Base-by-base conservation (phyloP, 306 rosid genomes). In the Malus sieversii region DNA sequence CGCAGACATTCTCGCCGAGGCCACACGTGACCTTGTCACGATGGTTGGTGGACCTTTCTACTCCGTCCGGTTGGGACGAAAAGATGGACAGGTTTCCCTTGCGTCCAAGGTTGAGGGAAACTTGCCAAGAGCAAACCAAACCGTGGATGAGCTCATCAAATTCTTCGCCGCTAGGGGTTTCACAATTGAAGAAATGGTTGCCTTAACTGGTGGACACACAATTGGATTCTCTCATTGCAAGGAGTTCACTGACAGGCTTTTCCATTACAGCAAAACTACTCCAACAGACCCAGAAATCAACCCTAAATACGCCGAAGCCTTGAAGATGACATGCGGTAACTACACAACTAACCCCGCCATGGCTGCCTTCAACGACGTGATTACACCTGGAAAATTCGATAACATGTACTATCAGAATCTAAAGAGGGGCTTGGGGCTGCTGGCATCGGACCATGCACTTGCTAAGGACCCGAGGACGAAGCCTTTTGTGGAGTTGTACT, bases 161-260 rank as follows among this genome's bases (percentile, higher is more conserved):
- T 30, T 78, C 33, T 87, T 81, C 66, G 71, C 58, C 1, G 13
- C 22, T 13, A 87, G 74, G 70, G 89, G 87, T 7, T 85, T 87
- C 72, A 73, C 81, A 22, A 27, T 83, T 38, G 60, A 78, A 70
- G 87, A 87, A 76, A 75, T 83, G 84, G 91, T 87, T 6, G 91
- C 91, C 10, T 68, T 87, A 9, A 69, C 61, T 19, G 91, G 91
- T 7, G 84, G 77, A 52, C 89, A 85, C 77, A 87, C 89, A 18
- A 83, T 87, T 42, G 91, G 91, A 6, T 85, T 81, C 81, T 78
- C 89, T 4, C 88, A 85, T 55, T 87, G 91, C 81, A 85, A 77
- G 35, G 91, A 87, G 57, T 87, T 87, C 79, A 16, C 83, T 32
- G 48, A 81, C 12, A 70, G 91, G 13, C 13, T 87, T 10, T 87